Percentiles rank a stretch among this genome's conserved stretches.
phyloP scores from a whole-genome alignment of 2,329 filamentous ascomycete species.

The Stachybotrys chlorohalonatus region DNA sequence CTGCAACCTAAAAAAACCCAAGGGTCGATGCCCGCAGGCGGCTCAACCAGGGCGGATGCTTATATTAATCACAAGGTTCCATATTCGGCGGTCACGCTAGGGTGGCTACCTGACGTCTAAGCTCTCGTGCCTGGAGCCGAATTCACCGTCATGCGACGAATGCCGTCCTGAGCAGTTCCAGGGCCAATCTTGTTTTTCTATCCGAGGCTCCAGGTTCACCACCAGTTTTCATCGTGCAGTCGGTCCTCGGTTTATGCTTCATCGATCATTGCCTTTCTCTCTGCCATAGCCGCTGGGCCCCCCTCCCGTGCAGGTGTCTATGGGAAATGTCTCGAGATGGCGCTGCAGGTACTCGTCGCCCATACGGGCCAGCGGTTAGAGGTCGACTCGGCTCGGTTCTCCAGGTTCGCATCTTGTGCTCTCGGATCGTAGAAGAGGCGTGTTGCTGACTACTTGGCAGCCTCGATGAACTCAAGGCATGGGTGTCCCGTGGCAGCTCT shows the following conservation, averaged over 20 bases:
- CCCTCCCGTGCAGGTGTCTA: constrained; percentile 17
- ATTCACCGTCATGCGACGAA: constrained; percentile 1
- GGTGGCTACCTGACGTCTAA: constrained; percentile 1
- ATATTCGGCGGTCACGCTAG: not conserved
- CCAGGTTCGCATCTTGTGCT: constrained; percentile 45
- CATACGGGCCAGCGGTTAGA: constrained; percentile 83
- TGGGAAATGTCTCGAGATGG: constrained; percentile 60
- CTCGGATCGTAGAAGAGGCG: not conserved
- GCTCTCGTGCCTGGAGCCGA: constrained; percentile 1
- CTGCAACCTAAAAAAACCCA: too few species aligned
- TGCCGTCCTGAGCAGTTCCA: constrained; percentile 6
- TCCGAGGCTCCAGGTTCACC: not conserved
- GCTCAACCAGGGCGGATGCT: too few species aligned
- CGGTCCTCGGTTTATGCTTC: not conserved
- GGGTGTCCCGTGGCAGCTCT: constrained; percentile 65
- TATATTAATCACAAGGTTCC: too few species aligned
- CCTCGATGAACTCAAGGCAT: constrained; percentile 75
- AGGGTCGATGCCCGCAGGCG: too few species aligned
- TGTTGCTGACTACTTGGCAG: constrained; percentile 30
- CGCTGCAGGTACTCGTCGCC: constrained; percentile 83
- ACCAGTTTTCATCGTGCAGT: not conserved
- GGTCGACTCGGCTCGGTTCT: constrained; percentile 67
- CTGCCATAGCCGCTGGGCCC: constrained; percentile 10
- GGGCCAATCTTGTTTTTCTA: constrained; percentile 4
- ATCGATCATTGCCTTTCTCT: not conserved